Base-by-base conservation (phyloP, 2,329 filamentous ascomycete species). In the Trichoderma guizhouense region DNA sequence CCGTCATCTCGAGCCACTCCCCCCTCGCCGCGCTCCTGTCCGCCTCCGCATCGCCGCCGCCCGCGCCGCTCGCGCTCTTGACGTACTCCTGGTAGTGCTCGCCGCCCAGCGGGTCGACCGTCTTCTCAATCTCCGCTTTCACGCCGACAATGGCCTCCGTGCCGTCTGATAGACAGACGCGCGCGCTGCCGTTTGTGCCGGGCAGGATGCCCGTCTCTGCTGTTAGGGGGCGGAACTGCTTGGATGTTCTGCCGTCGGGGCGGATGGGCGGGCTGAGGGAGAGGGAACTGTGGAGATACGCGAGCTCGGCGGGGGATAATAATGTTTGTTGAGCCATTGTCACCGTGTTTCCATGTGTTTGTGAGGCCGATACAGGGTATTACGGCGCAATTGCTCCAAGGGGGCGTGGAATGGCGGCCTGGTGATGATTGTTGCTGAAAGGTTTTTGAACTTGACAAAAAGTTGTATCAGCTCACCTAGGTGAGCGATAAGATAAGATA, bases 61-160 rank as follows among this genome's bases (percentile, higher is more conserved):
- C 39, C 75, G 76, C 65, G 69, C 77, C 78, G 24, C 79, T 83
- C 68, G 79, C 76, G 67, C 63, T 72, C 74, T 72, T 78, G 74
- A 30, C 64, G 63, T 72, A 72, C 39, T 73, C 63, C 15, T 69
- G 69, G 32, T 67, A 71, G 5, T 34, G 64, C 28, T 76, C 74
- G 7, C 78, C 76, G 55, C 75, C 78, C 58, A 76, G 76, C 66
- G 74, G 78, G 55, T 76, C 75, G 21, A 76, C 75, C 61, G 91
- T 94, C 84, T 89, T 91, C 81, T 97, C 94, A 5, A 98, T 93
- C 83, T 98, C 95, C 0, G 93, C 94, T 83, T 98, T 99, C 73
- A 98, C 91, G 60, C 96, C 96, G 7, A 98, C 96, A 73, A 99
- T 92, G 7, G 96, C 96, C 82, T 99, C 96, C 1, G 94, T 97